Evolutionary conservation across 163 green algal genomes (phyloP), one percentile per base, ranked within the genome.

Genomic region (Chlamydomonas reinhardtii): DNA sequence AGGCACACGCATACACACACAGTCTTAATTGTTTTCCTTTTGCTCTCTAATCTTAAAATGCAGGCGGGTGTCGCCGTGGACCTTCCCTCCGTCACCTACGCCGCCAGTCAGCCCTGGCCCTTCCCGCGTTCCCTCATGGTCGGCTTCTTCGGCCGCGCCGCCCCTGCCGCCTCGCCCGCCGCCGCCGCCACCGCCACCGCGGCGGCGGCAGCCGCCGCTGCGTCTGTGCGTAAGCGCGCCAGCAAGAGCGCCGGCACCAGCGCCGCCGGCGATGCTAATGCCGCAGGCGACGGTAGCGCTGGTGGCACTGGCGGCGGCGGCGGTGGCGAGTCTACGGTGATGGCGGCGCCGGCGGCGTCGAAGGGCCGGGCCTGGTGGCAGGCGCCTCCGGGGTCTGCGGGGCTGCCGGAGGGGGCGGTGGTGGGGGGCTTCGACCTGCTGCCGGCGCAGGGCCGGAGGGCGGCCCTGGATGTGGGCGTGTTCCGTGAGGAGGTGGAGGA

Each of bases 91-190:
- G 64, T 90, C 25, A 92, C 72, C 14, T 98, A 97, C 87, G 75
- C 92, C 54, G 87, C 81, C 76, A 93, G 80, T 66, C 95, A 98
- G 91, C 95, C 96, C 2, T 98, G 96, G 95, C 96, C 96, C 43
- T 98, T 98, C 87, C 95, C 96, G 0, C 84, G 89, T 12, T 95
- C 88, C 34, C 90, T 98, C n/a, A 98, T 98, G 96, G 82, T 98
- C 5, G 96, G 93, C 19, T 98, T 95, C 76, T 82, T 65, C 17
- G 79, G 69, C 4, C 32, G 32, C 25, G 52, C 78, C 43, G 35
- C 56, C 2, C 15, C 56, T 9, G 32, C 56, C 12, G 12, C 32
- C 31, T 37, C 34, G 5, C 32, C 69, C 31, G 85, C 83, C 25
- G 62, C 56, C 54, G 15, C 69, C 34, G 69, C 69, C 19, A 14